Base-by-base conservation (phyloP, 2,329 filamentous ascomycete genomes). In the Aspergillus nomiae region DNA sequence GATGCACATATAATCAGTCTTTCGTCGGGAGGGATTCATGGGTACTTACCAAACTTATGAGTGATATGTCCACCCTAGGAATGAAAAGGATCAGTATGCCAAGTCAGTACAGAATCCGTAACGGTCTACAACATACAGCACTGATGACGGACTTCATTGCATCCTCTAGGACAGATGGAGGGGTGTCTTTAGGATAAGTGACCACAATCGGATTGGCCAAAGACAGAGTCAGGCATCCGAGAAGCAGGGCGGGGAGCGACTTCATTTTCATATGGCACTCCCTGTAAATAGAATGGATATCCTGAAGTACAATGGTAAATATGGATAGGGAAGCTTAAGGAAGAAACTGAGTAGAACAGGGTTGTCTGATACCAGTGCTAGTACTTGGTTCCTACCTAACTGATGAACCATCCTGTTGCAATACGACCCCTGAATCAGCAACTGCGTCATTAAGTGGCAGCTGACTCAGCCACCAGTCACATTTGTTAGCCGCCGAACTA, bases 171-270 rank as follows among this genome's bases (percentile, higher is more conserved):
- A 96, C 81, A 41, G 82, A 84, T 66, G 90, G 81, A 24, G 92
- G 89, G 70, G 88, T 90, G 55, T 87, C 84, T 58, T 88, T 82
- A 28, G 90, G 87, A 74, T 92, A 97, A 73, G 86, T 92, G 72
- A 97, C 84, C 70, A 97, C 89, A 67, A 96, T 87, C 41, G 87
- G 86, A 77, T 92, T 92, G 74, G 90, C 89, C 70, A 91, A 84
- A 65, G 86, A 88, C 64, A 87, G 76, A 34, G 84, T 83, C 65
- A 87, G 82, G 58, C 90, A 80, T 65, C 87, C 80, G 59, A 89
- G 78, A 48, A 90, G 78, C 57, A 87, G 77, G 59, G 87, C 78
- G 66, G 86, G 74, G 69, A 90, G 76, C 70, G 89, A 80, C 80
- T 86, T 91, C 92, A 94, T 95, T 5, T 45, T 62, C 54, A 59